Base-by-base conservation (phyloP, 805 yeast genomes). In the Metschnikowia sp. region DNA sequence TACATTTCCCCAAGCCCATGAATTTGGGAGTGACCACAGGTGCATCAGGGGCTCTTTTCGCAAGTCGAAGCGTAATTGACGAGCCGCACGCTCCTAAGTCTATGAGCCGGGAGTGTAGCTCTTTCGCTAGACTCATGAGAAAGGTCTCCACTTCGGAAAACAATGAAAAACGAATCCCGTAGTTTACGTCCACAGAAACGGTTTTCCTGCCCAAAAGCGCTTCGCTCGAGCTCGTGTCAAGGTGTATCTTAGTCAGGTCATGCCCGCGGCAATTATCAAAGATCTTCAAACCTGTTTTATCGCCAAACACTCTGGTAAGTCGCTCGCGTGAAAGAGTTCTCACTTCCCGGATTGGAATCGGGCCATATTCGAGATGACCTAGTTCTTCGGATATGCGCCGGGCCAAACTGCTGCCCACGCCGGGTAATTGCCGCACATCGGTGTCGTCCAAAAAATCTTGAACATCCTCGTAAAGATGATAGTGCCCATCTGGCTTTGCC, bases 1-100 rank as follows among this genome's bases (percentile, higher is more conserved):
- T 88, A 64, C 96, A 88, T 11, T 62, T 62, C 0, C 99, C 98
- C 81, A 86, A 81, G 0, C 99, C 99, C 58, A 94, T 53, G 63
- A 70, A 84, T 59, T 92, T 94, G 1, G 86, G 77, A 0, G 97
- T 88, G 15, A 81, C 80, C 2, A 84, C 62, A 0, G 96, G 91
- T 0, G 95, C 95, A 47, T 72, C 75, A 2, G 70, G 67, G 2
- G 86, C 79, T 39, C 95, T 69, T 46, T 74, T 72, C 45, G 90
- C 83, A 4, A 91, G 55, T 55, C 84, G 86, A 36, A 91, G 65
- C 0, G 86, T 78, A 2, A 90, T 48, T n/a, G 68, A 75, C 0
- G 83, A 71, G 0, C 89, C 88, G 28, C 69, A 59, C 58, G 76
- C 69, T 2, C 72, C 65, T 28, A 81, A 56, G 13, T 69, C 72